A percentile compares a stretch with the other conserved stretches of the same genome.
phyloP scores from a whole-genome alignment of 2,329 filamentous ascomycete species.

The Zalaria obscura region DNA sequence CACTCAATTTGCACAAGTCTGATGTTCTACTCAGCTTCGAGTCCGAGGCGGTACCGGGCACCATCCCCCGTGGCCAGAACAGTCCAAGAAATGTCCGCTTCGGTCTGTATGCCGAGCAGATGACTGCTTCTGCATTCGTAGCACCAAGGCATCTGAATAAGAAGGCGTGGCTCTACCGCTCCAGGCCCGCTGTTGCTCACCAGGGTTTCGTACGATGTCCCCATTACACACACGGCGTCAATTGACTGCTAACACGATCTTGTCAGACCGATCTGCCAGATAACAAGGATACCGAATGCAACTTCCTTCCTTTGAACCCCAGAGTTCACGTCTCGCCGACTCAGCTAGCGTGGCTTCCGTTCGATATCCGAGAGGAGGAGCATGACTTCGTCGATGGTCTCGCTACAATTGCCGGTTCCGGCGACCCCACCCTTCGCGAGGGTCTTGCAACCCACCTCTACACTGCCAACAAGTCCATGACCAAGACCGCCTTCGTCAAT shows the following conservation, averaged over 20 bases:
- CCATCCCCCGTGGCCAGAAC: constrained; percentile 26
- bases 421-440: constrained; percentile 35
- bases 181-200: constrained; percentile 28
- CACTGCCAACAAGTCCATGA: constrained; percentile 32
- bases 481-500: constrained; percentile 31
- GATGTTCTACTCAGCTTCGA: constrained; percentile 21
- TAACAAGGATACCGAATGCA: constrained; percentile 21
- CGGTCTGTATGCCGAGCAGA: constrained; percentile 31
- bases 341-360: constrained; percentile 34
- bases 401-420: constrained; percentile 35
- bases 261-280: constrained; percentile 6
- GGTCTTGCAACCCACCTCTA: constrained; percentile 37
- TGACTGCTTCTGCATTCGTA: constrained; percentile 30
- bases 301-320: constrained; percentile 33
- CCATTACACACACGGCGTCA: neutral
- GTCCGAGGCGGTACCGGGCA: constrained; percentile 27
- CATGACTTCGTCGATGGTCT: constrained; percentile 35
- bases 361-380: constrained; percentile 21
- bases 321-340: constrained; percentile 33
- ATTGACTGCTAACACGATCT: neutral
- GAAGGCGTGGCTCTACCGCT: constrained; percentile 31
- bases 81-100: constrained; percentile 27
- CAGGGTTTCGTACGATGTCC: constrained; percentile 12
- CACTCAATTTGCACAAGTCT: constrained; percentile 10
- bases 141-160: constrained; percentile 28